These are phyloP conservation scores for Rossbeevera mucosa DNA, from an alignment of 768 basidiomycete species.

Conservation along the genomic window DNA sequence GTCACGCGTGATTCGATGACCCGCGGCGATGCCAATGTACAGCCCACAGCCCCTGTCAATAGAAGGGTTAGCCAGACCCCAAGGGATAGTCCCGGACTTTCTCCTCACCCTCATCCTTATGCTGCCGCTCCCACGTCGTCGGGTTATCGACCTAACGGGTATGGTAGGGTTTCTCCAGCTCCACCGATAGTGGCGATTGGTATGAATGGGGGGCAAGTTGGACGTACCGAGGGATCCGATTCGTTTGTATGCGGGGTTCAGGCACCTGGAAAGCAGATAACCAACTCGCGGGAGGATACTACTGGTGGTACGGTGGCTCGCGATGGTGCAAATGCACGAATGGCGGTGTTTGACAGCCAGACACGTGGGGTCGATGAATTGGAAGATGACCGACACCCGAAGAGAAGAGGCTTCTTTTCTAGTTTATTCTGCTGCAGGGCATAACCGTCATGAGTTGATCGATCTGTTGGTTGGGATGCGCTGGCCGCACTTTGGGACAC, in stretches of 20 bases:
- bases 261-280: constrained; percentile 44
- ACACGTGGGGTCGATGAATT: constrained; percentile 55
- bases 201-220: constrained; percentile 37
- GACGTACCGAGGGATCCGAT: constrained; percentile 56
- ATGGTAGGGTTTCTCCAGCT: constrained; percentile 54
- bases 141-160: constrained; percentile 50
- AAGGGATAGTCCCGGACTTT: constrained; percentile 43
- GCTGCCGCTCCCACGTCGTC: constrained; percentile 57
- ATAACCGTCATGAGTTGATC: constrained; percentile 35
- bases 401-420: constrained; percentile 59
- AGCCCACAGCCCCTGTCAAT: constrained; percentile 61
- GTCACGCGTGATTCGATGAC: constrained; percentile 45
- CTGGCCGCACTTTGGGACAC: constrained; percentile 27
- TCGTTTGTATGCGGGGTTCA: constrained; percentile 62
- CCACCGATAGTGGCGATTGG: constrained; percentile 34
- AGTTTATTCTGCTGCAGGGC: constrained; percentile 66
- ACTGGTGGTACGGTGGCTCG: constrained; percentile 38
- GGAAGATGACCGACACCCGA: constrained; percentile 62
- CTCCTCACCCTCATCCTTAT: constrained; percentile 76
- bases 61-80: constrained; percentile 67
- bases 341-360: constrained; percentile 68
- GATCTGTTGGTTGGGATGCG: constrained; percentile 21
- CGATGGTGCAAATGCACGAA: constrained; percentile 38
- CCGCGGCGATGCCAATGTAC: constrained; percentile 51
- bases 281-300: constrained; percentile 50